Evolutionary conservation across 129 eudicot species (phyloP).

Genomic region (Pseudognaphalium luteoalbum): DNA sequence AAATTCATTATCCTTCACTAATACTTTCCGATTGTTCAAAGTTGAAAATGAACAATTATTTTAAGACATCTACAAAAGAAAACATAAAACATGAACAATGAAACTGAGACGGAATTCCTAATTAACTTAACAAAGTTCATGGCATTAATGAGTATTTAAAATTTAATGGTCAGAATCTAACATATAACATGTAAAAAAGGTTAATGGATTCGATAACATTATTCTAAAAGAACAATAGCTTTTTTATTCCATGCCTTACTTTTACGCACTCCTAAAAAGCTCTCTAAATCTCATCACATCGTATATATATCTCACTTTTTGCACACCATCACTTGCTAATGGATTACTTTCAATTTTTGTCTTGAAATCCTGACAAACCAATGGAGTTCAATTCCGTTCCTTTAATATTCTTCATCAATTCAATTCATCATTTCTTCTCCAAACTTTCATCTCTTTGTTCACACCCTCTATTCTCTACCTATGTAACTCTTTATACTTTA

Average conservation of each 20-base stretch:
- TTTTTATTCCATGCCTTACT: slow-evolving; percentile 36
- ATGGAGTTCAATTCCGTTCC: slow-evolving; percentile 30
- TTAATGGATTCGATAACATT: neutral
- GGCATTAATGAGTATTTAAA: no score
- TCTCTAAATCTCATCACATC: slow-evolving; percentile 14
- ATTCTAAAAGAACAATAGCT: slow-evolving; percentile 13
- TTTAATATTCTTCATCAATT: slow-evolving; percentile 11
- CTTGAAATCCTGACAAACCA: slow-evolving; percentile 13
- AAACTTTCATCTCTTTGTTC: slow-evolving; percentile 34
- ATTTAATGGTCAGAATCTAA: no score
- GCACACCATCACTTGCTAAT: slow-evolving; percentile 30
- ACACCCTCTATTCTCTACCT: slow-evolving; percentile 55
- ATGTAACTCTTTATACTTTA: slow-evolving; percentile 57
- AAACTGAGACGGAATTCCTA: no score
- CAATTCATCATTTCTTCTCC: slow-evolving; percentile 11
- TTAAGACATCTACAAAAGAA: no score
- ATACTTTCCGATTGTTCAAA: no score
- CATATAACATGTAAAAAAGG: no score
- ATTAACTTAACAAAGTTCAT: no score
- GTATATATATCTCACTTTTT: slow-evolving; percentile 26
- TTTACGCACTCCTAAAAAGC: slow-evolving; percentile 41
- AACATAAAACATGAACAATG: no score
- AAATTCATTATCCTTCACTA: no score
- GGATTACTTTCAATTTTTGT: slow-evolving; percentile 18
- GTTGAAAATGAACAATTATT: no score